Conservation (phyloP, 148 eudicot genomes). For the Silene latifolia region DNA sequence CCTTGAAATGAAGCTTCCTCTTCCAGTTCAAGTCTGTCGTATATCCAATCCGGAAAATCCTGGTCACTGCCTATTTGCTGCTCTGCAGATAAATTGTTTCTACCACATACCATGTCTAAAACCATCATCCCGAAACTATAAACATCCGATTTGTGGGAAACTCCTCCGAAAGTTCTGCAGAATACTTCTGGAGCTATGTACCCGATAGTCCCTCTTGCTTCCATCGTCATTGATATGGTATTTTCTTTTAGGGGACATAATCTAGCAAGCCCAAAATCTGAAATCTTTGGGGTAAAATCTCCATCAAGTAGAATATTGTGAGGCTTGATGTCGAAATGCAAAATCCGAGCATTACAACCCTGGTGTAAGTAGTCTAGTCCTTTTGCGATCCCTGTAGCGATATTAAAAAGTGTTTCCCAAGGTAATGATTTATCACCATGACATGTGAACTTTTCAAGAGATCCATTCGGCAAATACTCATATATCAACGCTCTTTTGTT, state of each 20-base stretch:
- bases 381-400: not conserved
- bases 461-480: slow-evolving; percentile 21
- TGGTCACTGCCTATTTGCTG: not conserved
- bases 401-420: not conserved
- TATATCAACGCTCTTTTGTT: too few species aligned
- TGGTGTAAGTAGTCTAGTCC: slow-evolving; percentile 8
- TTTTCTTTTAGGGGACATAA: slow-evolving; percentile 1
- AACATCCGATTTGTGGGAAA: too few species aligned
- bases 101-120: too few species aligned
- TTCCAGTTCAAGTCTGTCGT: not conserved
- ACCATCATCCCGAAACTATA: too few species aligned
- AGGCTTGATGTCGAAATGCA: slow-evolving; percentile 1
- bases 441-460: slow-evolving; percentile 18
- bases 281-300: slow-evolving; percentile 9
- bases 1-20: slow-evolving; percentile 9
- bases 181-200: too few species aligned
- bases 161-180: too few species aligned
- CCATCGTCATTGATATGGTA: slow-evolving; percentile 6
- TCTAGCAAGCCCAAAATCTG: slow-evolving; percentile 6
- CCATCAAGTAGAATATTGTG: not conserved
- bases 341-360: slow-evolving; percentile 12
- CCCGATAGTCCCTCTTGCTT: not conserved
- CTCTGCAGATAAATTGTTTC: too few species aligned
- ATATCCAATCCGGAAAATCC: slow-evolving; percentile 12
- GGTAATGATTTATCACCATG: not conserved